Evolutionary conservation across 2,329 filamentous ascomycete species (phyloP), one percentile per base, ranked within the genome.

Genomic region (Anisogramma anomala): DNA sequence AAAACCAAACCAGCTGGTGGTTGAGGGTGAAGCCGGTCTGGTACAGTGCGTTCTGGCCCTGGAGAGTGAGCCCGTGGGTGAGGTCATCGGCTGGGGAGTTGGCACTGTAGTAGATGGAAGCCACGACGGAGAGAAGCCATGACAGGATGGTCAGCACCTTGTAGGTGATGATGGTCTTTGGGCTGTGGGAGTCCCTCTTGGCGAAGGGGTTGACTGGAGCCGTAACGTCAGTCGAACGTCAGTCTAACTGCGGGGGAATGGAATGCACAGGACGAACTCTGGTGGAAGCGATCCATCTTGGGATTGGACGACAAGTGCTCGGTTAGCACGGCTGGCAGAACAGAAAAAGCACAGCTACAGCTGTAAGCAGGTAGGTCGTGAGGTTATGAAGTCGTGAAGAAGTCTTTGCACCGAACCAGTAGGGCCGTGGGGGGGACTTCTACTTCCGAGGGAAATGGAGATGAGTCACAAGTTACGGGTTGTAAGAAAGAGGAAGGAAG

Each of bases 11-110:
- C 48, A 79, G 72, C 52, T 69, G 55, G 18, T 71, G 67, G 62
- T 83, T 87, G 62, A 87, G 70, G 34, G 79, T 77, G 60, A 93
- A 94, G 7, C 82, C 81, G 6, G 83, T 88, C 26, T 64, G 68
- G 50, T 77, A 73, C 39, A 67, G 64, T 43, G 69, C 63, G 57
- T 87, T 87, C 62, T 85, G 79, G 42, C 74, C 74, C 79, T 81
- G 89, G 57, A 94, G 84, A 45, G 72, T 79, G 48, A 72, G 69
- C 46, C 73, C 69, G 48, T 70, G 63, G 49, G 64, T 64, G 53
- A 67, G 60, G 50, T 76, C 77, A 61, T 85, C 79, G 39, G 71
- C 63, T 1, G 84, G 83, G 11, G 64, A 61, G 50, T 78, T 62
- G 58, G 81, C 62, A 36, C 75, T 75, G 60, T 91, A 93, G 67